These are phyloP conservation scores for Beauveria sp. DNA, from an alignment of 2,329 filamentous ascomycete species.

Conservation along the genomic window DNA sequence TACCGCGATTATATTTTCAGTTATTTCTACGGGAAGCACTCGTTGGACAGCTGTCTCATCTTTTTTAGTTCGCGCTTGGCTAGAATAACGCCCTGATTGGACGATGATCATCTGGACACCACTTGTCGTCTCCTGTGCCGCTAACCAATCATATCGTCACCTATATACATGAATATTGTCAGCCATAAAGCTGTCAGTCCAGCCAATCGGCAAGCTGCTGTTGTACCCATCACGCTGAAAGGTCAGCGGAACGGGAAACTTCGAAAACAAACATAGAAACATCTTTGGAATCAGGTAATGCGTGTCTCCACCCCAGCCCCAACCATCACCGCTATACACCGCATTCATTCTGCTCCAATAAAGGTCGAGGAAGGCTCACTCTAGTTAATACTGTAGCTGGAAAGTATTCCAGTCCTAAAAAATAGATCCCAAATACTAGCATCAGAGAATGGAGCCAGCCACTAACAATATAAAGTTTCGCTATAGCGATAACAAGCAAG, in stretches of 20 bases:
- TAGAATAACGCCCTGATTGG: too few relatives aligned
- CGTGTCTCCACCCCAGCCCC: neutral
- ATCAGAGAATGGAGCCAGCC: neutral
- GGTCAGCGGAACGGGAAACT: too few relatives aligned
- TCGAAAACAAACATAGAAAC: neutral
- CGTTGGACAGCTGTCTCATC: too few relatives aligned
- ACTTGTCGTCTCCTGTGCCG: too few relatives aligned
- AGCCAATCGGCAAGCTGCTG: neutral
- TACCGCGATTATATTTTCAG: too few relatives aligned
- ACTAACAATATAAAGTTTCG: neutral
- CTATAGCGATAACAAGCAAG: neutral
- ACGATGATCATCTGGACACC: too few relatives aligned
- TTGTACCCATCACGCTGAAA: neutral
- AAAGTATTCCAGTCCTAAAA: neutral
- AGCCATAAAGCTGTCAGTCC: neutral
- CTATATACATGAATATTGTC: neutral
- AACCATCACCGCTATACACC: neutral
- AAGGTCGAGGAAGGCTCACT: neutral
- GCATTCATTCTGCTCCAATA: neutral
- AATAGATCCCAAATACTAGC: neutral
- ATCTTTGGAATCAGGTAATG: neutral
- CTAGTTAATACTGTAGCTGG: too few relatives aligned
- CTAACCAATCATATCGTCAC: too few relatives aligned
- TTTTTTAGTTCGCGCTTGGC: too few relatives aligned
- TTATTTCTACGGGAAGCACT: too few relatives aligned